Percentiles rank a stretch among this genome's conserved stretches.
Conservation (phyloP, 2,329 filamentous ascomycete genomes). For the Apiospora sp. region DNA sequence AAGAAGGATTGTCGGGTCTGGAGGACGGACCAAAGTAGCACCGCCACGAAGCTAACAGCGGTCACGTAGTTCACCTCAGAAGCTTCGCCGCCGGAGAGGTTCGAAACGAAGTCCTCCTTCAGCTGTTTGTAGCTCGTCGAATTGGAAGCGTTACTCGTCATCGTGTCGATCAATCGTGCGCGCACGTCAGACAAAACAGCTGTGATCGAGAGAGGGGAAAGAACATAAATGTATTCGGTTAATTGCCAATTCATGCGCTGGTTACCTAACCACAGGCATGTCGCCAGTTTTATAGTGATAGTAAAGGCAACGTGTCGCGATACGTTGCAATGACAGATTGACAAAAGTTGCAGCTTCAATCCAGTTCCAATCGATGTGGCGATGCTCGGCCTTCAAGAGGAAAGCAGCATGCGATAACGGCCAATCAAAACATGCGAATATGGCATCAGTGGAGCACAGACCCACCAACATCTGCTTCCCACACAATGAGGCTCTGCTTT, state of each 20-base stretch:
- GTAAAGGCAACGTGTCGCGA: slow-evolving; percentile 26
- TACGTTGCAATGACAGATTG: slow-evolving; percentile 19
- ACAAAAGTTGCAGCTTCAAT: slow-evolving; percentile 17
- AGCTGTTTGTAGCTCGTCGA: slow-evolving; percentile 79
- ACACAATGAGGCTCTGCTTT: slow-evolving; percentile 5
- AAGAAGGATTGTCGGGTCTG: slow-evolving; percentile 88
- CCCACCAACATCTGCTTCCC: background rate
- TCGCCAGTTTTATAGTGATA: background rate
- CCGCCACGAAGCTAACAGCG: slow-evolving; percentile 83
- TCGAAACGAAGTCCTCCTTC: slow-evolving; percentile 96
- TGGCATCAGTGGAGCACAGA: background rate
- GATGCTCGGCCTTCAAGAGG: background rate
- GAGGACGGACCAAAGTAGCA: slow-evolving; percentile 87
- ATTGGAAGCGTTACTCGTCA: slow-evolving; percentile 44
- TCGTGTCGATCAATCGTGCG: slow-evolving; percentile 27
- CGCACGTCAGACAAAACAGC: background rate
- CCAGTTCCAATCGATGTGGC: background rate
- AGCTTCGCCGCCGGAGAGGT: slow-evolving; percentile 83
- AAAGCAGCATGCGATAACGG: background rate
- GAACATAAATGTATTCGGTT: slow-evolving; percentile 28
- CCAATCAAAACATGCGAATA: background rate
- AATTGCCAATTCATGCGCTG: slow-evolving; percentile 45
- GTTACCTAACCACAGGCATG: background rate
- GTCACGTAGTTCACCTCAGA: slow-evolving; percentile 88
- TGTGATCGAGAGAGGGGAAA: background rate